A percentile compares a stretch with the other conserved stretches of the same genome.
phyloP scores from a whole-genome alignment of 305 asterid genomes.

The Fraxinus greggii region DNA sequence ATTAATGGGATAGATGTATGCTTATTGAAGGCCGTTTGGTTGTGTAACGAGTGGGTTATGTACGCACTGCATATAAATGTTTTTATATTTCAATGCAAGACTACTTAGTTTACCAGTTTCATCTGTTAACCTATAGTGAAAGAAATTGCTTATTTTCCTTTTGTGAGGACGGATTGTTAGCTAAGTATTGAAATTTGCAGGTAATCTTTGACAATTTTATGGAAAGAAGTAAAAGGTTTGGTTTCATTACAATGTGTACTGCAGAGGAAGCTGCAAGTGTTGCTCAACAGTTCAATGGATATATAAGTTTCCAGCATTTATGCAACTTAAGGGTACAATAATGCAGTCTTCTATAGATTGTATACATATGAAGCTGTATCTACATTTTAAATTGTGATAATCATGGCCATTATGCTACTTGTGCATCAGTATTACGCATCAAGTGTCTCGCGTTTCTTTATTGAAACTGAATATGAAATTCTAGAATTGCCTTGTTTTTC shows the following conservation, averaged over 20 bases:
- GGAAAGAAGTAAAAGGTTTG: constrained; percentile 88
- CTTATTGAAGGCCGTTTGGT: background rate
- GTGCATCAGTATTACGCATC: background rate
- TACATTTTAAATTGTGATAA: no score
- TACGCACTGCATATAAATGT: no score
- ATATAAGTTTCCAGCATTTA: constrained; percentile 43
- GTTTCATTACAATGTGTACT: constrained; percentile 79
- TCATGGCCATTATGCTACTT: no score
- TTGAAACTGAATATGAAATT: background rate
- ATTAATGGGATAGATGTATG: background rate
- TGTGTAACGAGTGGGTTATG: background rate
- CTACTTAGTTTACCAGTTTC: no score
- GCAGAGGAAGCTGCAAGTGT: constrained; percentile 66
- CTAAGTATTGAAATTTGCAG: constrained; percentile 1
- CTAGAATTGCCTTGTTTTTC: background rate
- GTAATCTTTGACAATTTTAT: constrained; percentile 50
- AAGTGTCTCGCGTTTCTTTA: background rate
- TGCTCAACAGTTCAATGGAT: constrained; percentile 63
- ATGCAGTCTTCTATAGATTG: background rate
- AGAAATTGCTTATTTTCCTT: background rate
- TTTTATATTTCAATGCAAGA: no score
- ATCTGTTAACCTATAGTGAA: background rate
- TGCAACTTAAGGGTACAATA: background rate
- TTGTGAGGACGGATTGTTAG: no score
- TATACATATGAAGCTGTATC: background rate